Percentiles rank a stretch among this genome's conserved stretches.
Conservation (phyloP, 768 basidiomycete genomes). For the Boletus pseudo-olivaceus region DNA sequence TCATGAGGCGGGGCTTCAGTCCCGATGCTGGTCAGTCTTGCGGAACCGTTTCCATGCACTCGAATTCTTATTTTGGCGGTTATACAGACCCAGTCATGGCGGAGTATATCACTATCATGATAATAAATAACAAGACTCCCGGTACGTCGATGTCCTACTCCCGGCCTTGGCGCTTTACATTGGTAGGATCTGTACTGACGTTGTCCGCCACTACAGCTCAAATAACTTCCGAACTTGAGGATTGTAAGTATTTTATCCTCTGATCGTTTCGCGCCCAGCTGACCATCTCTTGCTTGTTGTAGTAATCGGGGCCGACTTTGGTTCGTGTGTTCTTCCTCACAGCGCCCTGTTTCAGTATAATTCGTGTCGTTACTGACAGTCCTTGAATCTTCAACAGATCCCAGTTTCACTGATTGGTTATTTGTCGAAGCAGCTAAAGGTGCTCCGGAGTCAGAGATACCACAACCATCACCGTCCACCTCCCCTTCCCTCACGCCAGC, state of each 20-base stretch:
- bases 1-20: constrained; percentile 69
- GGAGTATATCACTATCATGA: constrained; percentile 93
- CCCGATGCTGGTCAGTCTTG: constrained; percentile 62
- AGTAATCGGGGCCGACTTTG: constrained; percentile 82
- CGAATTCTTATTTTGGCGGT: constrained; percentile 5
- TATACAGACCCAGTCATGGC: constrained; percentile 82
- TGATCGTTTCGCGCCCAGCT: constrained; percentile 7
- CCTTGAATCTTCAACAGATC: constrained; percentile 44
- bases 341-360: not conserved
- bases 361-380: constrained; percentile 3
- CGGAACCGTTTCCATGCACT: constrained; percentile 1
- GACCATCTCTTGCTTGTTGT: constrained; percentile 4
- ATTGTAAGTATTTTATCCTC: constrained; percentile 44
- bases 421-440: constrained; percentile 78
- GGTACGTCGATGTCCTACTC: constrained; percentile 40
- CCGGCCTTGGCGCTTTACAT: not conserved
- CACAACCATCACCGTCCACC: constrained; percentile 30
- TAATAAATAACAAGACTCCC: constrained; percentile 86
- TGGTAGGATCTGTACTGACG: constrained; percentile 1
- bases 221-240: constrained; percentile 85
- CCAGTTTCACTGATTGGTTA: constrained; percentile 85
- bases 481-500: constrained; percentile 22
- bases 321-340: constrained; percentile 37
- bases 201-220: constrained; percentile 48
- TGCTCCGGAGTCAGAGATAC: constrained; percentile 48